Base-by-base conservation (phyloP, 768 basidiomycete genomes). In the Chalciporus pseudorubinellus region DNA sequence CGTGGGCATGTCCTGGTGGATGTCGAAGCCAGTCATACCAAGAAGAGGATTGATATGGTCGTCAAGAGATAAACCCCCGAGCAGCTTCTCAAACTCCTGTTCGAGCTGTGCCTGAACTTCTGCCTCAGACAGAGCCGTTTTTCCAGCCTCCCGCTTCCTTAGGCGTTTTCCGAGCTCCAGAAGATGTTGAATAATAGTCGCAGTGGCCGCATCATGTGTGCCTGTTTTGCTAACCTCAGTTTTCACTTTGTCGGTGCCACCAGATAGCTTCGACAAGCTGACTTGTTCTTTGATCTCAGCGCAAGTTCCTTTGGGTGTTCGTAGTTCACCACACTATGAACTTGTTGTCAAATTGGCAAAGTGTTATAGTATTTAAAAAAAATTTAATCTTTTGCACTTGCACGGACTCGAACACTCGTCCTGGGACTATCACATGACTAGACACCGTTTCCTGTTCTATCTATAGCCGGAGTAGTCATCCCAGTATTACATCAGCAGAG, bases 221-320 rank as follows among this genome's bases (percentile, higher is more conserved):
- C 74, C 74, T 43, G 77, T 72, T 46, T 74, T 70, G 1, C 71
- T 70, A 38, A 77, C 10, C 2, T 39, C 12, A 0, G 22, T 44
- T 7, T 26, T 55, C 0, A 63, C 44, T 13, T 63, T 63, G 1
- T 55, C 48, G 0, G 38, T 59, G 1, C 48, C 57, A 16, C 55
- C 51, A 8, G 55, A 44, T 0, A 44, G 18, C 41, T 12, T 54
- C 0, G 52, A 44, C n/a, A 55, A 28, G 7, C 46, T 4, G 1
- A 63, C 26, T 6, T 63, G 61, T 0, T 14, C 2, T 29, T 42
- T 52, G 24, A 61, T 47, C 13, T 51, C 0, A 10, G 43, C 1
- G 6, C 1, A 4, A 3, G 49, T 59, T 3, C 50, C 44, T 22
- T 57, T 31, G 1, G 51, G 55, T 3, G 55, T 48, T 24, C 24